These are phyloP conservation scores for Rhodamnia rubescens DNA, from an alignment of 345 rosid species.

Conservation along the genomic window DNA sequence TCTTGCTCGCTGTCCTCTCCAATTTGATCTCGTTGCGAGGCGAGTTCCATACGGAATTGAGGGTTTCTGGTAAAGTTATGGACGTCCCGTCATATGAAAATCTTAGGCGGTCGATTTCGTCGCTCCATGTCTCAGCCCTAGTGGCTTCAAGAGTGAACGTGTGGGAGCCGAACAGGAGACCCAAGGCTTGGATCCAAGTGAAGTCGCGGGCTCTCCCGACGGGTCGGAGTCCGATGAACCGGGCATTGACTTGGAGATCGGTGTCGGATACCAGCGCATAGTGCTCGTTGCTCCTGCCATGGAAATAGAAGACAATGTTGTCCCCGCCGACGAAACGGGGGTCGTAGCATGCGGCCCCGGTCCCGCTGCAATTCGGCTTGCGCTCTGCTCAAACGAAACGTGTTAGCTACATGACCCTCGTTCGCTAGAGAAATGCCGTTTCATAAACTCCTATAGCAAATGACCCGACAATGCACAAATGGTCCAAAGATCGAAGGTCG, in stretches of 20 bases:
- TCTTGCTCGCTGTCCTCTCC: not conserved
- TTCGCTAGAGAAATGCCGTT: too few species aligned
- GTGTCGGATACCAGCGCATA: conserved; percentile 5
- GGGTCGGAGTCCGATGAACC: conserved; percentile 9
- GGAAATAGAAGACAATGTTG: conserved; percentile 11
- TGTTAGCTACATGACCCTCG: not conserved
- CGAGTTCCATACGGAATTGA: not conserved
- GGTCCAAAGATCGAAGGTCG: not conserved
- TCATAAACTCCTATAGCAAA: too few species aligned
- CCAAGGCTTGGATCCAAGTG: conserved; percentile 12
- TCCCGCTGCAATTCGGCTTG: conserved; percentile 1
- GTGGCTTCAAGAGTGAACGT: conserved; percentile 3
- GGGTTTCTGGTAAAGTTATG: not conserved
- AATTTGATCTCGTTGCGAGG: not conserved
- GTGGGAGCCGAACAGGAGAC: conserved; percentile 4
- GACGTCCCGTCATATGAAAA: not conserved
- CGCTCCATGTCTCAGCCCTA: conserved; percentile 2
- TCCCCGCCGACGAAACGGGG: conserved; percentile 10
- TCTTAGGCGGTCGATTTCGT: not conserved
- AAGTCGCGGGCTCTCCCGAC: conserved; percentile 1
- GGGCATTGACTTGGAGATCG: conserved; percentile 10
- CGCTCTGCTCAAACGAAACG: not conserved
- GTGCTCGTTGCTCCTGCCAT: not conserved
- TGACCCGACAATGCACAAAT: not conserved
- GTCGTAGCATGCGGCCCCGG: conserved; percentile 6